Evolutionary conservation across 2,329 filamentous ascomycete species (phyloP).

Genomic region (Ceratocystis cacaofunesta): DNA sequence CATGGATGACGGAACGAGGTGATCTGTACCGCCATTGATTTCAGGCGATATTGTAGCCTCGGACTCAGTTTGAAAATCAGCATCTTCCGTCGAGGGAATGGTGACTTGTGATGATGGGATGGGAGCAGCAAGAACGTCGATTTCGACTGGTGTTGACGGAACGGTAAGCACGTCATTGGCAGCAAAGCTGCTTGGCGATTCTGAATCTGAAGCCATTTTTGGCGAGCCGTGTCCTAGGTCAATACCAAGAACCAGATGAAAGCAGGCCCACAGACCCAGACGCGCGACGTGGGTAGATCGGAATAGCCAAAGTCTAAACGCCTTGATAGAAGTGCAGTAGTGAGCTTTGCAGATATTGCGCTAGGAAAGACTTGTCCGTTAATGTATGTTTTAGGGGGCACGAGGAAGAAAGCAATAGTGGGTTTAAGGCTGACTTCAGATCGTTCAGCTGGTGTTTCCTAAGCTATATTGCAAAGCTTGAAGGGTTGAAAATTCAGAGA

Average conservation of each 20-base stretch:
- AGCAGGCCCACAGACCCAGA: not conserved
- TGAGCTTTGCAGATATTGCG: not conserved
- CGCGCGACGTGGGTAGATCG: not conserved
- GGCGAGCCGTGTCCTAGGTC: not conserved
- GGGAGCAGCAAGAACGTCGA: constrained; percentile 2
- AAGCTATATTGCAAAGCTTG: not conserved
- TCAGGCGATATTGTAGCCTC: constrained; percentile 37
- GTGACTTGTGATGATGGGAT: constrained; percentile 33
- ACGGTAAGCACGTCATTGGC: not conserved
- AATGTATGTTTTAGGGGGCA: not conserved
- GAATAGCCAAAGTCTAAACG: not conserved
- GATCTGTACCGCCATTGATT: constrained; percentile 31
- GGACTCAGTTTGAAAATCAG: constrained; percentile 37
- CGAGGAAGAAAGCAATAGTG: not conserved
- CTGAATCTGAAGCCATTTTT: constrained; percentile 12
- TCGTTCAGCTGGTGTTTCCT: not conserved
- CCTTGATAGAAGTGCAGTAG: not conserved
- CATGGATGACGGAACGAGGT: constrained; percentile 40
- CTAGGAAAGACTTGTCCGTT: not conserved
- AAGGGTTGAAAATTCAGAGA: not conserved
- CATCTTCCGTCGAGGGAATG: constrained; percentile 41
- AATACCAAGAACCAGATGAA: not conserved
- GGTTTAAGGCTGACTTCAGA: not conserved
- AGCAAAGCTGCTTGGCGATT: not conserved
- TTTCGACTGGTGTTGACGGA: constrained; percentile 6